phyloP scores from a whole-genome alignment of 331 rosid genomes.

The Cydonia oblonga region DNA sequence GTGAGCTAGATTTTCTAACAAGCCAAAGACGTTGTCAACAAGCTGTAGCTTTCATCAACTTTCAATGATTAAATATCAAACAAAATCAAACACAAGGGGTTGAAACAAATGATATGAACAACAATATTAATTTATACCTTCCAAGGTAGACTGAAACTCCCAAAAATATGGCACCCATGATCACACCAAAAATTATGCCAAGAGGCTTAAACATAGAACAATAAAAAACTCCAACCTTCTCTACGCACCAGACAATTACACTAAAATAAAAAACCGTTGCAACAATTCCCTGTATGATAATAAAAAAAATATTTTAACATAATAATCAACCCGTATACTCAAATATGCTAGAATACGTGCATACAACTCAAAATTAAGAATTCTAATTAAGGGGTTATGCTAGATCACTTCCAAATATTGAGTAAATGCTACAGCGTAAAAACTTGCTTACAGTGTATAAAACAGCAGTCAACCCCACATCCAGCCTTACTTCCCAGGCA shows the following conservation, averaged over 20 bases:
- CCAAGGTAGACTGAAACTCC: slow-evolving; percentile 32
- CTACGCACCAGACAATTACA: slow-evolving; percentile 26
- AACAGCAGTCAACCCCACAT: slow-evolving; percentile 19
- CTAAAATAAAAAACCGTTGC: slow-evolving; percentile 8
- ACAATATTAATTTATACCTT: not conserved
- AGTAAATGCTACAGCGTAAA: not conserved
- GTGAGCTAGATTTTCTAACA: not conserved
- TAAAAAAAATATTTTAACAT: too few relatives aligned
- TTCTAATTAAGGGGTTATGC: too few relatives aligned
- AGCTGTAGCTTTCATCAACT: not conserved
- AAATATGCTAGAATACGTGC: not conserved
- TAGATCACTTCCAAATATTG: too few relatives aligned
- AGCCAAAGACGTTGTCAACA: not conserved
- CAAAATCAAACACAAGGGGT: too few relatives aligned
- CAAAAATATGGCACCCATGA: slow-evolving; percentile 25
- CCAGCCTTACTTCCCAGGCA: slow-evolving; percentile 23
- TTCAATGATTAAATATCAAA: not conserved
- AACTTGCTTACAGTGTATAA: slow-evolving; percentile 13
- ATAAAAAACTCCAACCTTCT: slow-evolving; percentile 30
- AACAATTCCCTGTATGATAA: slow-evolving; percentile 21
- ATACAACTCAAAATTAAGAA: not conserved
- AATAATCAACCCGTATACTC: not conserved
- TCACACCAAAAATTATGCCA: slow-evolving; percentile 28
- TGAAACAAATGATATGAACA: not conserved
- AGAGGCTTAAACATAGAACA: slow-evolving; percentile 45